These are phyloP conservation scores for Solanum lignicaule DNA, from an alignment of 257 asterid species.

Conservation along the genomic window DNA sequence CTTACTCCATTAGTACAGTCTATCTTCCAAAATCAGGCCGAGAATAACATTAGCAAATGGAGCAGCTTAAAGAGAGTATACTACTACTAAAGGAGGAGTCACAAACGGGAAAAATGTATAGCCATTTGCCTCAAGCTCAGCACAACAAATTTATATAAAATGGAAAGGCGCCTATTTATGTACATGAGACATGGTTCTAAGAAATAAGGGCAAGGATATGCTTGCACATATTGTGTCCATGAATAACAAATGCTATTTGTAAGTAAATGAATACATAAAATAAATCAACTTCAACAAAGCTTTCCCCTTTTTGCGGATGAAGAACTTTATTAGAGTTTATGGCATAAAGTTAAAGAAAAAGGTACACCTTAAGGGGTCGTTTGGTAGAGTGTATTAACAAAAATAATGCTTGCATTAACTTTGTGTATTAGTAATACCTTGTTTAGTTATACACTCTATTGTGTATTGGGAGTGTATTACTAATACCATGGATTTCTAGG, in stretches of 20 bases:
- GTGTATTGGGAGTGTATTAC: too few species aligned
- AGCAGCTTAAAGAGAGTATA: background rate
- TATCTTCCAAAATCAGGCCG: background rate
- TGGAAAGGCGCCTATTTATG: background rate
- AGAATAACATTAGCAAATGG: background rate
- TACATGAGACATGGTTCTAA: background rate
- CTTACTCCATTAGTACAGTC: background rate
- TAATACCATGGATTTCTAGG: too few species aligned
- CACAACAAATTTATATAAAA: background rate
- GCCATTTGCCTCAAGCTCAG: background rate
- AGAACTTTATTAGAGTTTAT: background rate
- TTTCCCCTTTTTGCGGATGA: background rate
- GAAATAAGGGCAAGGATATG: background rate
- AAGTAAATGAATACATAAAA: background rate
- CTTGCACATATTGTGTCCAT: background rate
- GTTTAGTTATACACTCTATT: too few species aligned
- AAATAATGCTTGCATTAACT: too few species aligned
- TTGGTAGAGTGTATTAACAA: background rate
- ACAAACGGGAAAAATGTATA: background rate
- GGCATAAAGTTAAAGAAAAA: background rate
- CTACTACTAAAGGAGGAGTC: background rate
- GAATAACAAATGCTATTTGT: background rate
- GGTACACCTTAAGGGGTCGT: background rate
- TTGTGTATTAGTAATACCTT: too few species aligned
- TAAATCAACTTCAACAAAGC: background rate